Evolutionary conservation across 768 basidiomycete species (phyloP).

Genomic region (Mycena rebaudengoi): DNA sequence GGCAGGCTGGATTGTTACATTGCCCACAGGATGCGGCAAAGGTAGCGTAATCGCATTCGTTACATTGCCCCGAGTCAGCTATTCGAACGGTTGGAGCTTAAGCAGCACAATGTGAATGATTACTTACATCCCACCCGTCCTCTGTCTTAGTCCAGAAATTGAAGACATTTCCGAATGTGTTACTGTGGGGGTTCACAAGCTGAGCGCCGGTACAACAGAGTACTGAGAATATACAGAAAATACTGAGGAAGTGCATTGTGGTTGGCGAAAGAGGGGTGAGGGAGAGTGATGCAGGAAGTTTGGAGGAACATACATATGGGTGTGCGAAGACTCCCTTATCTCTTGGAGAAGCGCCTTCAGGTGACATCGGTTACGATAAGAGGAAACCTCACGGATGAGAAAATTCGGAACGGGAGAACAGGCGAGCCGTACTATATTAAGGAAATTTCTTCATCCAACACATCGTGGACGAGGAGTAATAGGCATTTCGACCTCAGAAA

Average conservation of each 20-base stretch:
- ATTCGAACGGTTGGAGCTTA: not conserved
- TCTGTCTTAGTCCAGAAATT: constrained; percentile 40
- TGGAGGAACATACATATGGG: not conserved
- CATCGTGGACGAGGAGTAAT: too few relatives aligned
- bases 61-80: constrained; percentile 40
- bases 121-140: constrained; percentile 38
- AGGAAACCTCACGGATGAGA: not conserved
- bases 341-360: too few relatives aligned
- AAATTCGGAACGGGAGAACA: not conserved
- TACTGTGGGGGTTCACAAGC: constrained; percentile 15
- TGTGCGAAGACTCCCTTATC: not conserved
- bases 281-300: not conserved
- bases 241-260: not conserved
- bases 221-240: not conserved
- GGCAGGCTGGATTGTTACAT: constrained; percentile 39
- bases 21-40: constrained; percentile 32
- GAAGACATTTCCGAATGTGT: constrained; percentile 37
- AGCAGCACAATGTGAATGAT: not conserved
- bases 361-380: not conserved
- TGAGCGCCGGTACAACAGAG: not conserved
- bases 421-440: not conserved
- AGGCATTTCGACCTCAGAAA: too few relatives aligned
- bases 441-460: too few relatives aligned
- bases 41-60: constrained; percentile 36
- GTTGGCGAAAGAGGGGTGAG: not conserved